phyloP scores from a whole-genome alignment of 2,329 filamentous ascomycete species.

The Arachnopeziza araneosa region DNA sequence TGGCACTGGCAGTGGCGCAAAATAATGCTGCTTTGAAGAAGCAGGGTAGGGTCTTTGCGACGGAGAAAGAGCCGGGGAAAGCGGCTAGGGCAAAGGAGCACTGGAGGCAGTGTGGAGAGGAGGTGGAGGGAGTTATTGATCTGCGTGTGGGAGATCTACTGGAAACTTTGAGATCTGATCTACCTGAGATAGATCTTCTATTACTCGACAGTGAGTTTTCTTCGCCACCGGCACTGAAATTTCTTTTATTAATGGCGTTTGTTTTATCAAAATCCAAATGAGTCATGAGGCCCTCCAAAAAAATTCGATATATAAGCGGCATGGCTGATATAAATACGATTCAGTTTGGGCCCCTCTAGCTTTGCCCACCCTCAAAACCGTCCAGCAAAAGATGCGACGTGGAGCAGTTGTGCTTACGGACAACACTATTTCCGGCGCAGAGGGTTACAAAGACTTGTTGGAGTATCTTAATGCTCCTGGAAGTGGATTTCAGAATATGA shows the following conservation, averaged over 20 bases:
- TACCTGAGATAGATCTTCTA: conserved; percentile 42
- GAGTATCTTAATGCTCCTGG: not conserved
- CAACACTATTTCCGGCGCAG: not conserved
- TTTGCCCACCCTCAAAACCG: conserved; percentile 40
- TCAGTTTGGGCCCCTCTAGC: conserved; percentile 52
- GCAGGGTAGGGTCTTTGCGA: conserved; percentile 39
- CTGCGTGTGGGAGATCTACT: conserved; percentile 51
- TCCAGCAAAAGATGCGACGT: not conserved
- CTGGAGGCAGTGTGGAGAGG: conserved; percentile 46
- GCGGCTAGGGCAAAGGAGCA: conserved; percentile 43
- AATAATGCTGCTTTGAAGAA: not conserved
- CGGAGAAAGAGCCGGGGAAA: conserved; percentile 53
- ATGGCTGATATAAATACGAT: not conserved
- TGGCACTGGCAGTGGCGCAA: not conserved
- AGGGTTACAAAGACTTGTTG: not conserved
- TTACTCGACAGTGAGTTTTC: conserved; percentile 52
- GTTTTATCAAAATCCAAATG: too few species aligned
- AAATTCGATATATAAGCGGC: not conserved
- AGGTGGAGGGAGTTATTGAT: conserved; percentile 42
- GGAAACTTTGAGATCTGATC: conserved; percentile 46
- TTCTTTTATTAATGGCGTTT: too few species aligned
- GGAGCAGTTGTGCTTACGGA: not conserved
- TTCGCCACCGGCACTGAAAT: too few species aligned
- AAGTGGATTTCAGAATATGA: not conserved
- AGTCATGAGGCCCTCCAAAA: too few species aligned